A percentile compares a stretch with the other conserved stretches of the same genome.
Evolutionary conservation across 2,329 filamentous ascomycete species (phyloP).

Genomic region (Cytospora piceicola): DNA sequence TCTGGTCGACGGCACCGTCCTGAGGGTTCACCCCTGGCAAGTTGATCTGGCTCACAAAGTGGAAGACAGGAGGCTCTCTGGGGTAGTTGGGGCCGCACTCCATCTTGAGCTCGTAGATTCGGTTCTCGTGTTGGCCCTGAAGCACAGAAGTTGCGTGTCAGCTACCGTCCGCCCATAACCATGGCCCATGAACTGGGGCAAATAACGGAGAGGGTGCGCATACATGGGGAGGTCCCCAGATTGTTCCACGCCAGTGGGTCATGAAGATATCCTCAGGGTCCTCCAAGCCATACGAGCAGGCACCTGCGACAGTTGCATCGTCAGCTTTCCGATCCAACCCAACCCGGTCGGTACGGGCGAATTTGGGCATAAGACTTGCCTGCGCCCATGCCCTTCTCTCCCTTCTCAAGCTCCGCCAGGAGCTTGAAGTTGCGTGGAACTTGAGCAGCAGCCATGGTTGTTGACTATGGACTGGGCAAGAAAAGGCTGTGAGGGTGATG

Average conservation of each 20-base stretch:
- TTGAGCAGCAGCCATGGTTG: conserved; percentile 50
- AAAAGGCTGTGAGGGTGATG: background rate
- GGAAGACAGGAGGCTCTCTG: conserved; percentile 83
- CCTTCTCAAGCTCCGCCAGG: conserved; percentile 97
- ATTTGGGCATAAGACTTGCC: conserved; percentile 54
- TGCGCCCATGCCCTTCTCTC: conserved; percentile 94
- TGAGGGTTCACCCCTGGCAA: conserved; percentile 87
- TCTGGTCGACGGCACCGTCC: conserved; percentile 82
- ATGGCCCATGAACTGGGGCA: conserved; percentile 10
- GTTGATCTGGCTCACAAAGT: conserved; percentile 94
- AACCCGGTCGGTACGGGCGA: background rate
- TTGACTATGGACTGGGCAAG: conserved; percentile 1
- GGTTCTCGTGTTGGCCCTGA: conserved; percentile 91
- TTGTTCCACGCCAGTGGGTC: conserved; percentile 99
- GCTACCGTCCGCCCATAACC: conserved; percentile 10
- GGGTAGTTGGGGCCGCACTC: conserved; percentile 91
- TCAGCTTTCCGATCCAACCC: conserved; percentile 16
- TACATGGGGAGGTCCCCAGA: conserved; percentile 94
- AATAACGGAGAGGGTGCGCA: conserved; percentile 3
- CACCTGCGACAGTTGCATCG: conserved; percentile 61
- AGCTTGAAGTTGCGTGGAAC: conserved; percentile 95
- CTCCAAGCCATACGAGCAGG: conserved; percentile 94
- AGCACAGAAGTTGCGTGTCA: conserved; percentile 41
- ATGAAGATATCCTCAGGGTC: conserved; percentile 94
- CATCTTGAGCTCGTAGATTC: conserved; percentile 98